Base-by-base conservation (phyloP, 2,329 filamentous ascomycete species). In the Akanthomyces uredinophilus region DNA sequence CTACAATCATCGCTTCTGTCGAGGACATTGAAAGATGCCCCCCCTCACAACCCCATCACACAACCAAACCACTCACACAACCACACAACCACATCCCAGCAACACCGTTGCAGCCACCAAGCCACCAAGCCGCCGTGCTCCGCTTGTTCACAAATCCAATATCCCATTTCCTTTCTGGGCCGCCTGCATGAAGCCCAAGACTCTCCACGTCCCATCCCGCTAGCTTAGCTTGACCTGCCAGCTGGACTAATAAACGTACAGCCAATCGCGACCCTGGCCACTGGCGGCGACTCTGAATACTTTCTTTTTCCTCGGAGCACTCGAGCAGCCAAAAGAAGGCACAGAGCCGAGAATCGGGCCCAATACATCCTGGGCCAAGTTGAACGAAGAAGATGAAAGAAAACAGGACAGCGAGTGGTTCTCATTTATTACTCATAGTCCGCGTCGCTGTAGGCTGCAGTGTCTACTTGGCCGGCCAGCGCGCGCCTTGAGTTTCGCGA, bases 101-200 rank as follows among this genome's bases (percentile, higher is more conserved):
- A 50, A 50, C 32, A n/a, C 24, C 24, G 24, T 50, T 50, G 47
- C 24, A 50, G 47, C 47, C 47, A 50, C 24, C 24, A n/a, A 50
- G 47, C 47, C 47, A 50, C 24, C 24, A n/a, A 18, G 13, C 37
- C 16, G 47, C 16, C 50, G 14, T 50, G 41, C 11, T 32, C 47
- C 13, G 3, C 22, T 44, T 47, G 53, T 57, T 57, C 54, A 57
- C 43, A 49, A 57, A 49, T 57, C 41, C 16, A 57, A 24, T n/a
- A 24, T 37, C 7, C 2, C 1, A 41, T 37, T 57, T 37, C 44
- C 54, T 22, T 49, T 57, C 32, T 27, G n/a, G 54, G 43, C 20
- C 20, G 14, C n/a, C 43, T 39, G 54, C 54, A 57, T 35, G 27
- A n/a, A 32, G 24, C 37, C 16, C 20, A 39, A 50, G 47, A 50